Evolutionary conservation across 305 asterid species (phyloP).

Genomic region (Fraxinus greggii): DNA sequence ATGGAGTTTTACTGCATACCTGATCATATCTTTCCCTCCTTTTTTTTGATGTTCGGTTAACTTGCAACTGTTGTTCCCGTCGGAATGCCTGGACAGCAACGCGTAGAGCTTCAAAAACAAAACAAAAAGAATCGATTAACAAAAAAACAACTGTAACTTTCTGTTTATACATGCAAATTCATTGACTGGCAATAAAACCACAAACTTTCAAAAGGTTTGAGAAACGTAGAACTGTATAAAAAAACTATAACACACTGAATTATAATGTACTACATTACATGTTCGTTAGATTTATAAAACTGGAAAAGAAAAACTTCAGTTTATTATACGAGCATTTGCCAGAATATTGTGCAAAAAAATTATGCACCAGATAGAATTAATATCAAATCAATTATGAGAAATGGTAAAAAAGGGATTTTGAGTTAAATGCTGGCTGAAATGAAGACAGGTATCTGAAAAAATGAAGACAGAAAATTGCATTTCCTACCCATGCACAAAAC

Average conservation of each 20-base stretch:
- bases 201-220: slow-evolving; percentile 1
- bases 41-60: slow-evolving; percentile 51
- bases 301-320: neutral
- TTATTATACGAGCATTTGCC: slow-evolving; percentile 1
- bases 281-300: neutral
- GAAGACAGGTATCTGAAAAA: neutral
- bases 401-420: neutral
- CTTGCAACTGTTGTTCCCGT: slow-evolving; percentile 74
- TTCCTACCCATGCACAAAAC: neutral
- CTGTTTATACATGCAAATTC: slow-evolving; percentile 7
- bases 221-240: neutral
- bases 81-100: slow-evolving; percentile 81
- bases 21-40: slow-evolving; percentile 72
- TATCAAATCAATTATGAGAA: neutral
- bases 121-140: slow-evolving; percentile 14
- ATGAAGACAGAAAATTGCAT: neutral
- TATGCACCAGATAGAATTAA: neutral
- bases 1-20: slow-evolving; percentile 37
- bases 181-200: neutral
- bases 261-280: neutral
- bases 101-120: slow-evolving; percentile 67
- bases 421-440: neutral
- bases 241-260: slow-evolving; percentile 7
- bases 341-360: neutral
- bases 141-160: neutral